Base-by-base conservation (phyloP, 495 filamentous ascomycete genomes). In the Penicillium arizonense region DNA sequence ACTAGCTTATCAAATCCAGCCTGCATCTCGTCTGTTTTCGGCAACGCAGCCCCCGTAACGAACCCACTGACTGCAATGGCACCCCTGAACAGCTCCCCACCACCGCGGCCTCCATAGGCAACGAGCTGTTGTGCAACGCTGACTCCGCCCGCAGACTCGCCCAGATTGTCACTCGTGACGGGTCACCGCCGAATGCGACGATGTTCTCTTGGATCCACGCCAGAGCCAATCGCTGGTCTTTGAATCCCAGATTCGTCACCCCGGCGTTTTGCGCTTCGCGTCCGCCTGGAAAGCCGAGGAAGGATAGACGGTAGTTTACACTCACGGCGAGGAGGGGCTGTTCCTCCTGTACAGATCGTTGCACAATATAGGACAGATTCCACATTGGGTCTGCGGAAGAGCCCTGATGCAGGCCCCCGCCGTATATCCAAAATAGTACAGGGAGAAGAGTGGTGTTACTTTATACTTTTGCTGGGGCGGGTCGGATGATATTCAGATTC, bases 151-250 rank as follows among this genome's bases (percentile, higher is more conserved):
- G 62, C 63, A 24, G 56, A 59, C 41, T 76, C 63, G 11, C 76
- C 75, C 67, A 74, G 37, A 77, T 65, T 9, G 74, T 77, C 10
- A 79, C 70, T 16, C 62, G 58, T 37, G 50, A 28, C 14, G 70
- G 77, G 58, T 88, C 82, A 23, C 84, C 85, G 40, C 83, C 85
- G 42, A 88, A 87, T 8, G 70, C 49, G 1, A 53, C 61, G 59
- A 78, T 78, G 46, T 78, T 78, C 42, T 73, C 68, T 20, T 72
- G 67, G 21, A 80, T 73, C 74, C 78, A 84, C 63, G 80, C 69
- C 5, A 83, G 65, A 6, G 76, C 80, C 62, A 82, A 70, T 30
- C 84, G 78, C 61, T 86, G 80, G 67, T 87, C 83, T 11, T 82
- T 69, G 3, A 81, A 72, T 10, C 83, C 83, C 5, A 77, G 64